Evolutionary conservation across 2,329 filamentous ascomycete species (phyloP).

Genomic region (Westerdykella aurantiaca): DNA sequence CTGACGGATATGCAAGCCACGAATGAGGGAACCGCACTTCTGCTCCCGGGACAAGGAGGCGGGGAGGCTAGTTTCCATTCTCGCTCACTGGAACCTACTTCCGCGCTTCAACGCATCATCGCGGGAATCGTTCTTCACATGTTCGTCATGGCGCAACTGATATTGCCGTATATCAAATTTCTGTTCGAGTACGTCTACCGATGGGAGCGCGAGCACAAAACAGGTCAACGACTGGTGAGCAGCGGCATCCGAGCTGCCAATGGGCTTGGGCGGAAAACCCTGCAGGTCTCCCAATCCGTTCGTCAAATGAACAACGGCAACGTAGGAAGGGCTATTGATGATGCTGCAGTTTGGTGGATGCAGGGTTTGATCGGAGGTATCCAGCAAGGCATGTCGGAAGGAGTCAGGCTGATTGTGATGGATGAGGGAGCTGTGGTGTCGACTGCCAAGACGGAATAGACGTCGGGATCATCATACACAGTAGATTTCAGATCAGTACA

Average conservation of each 20-base stretch:
- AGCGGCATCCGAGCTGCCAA: slow-evolving; percentile 51
- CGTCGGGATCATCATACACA: too few species aligned
- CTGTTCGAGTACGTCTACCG: slow-evolving; percentile 51
- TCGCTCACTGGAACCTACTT: slow-evolving; percentile 25
- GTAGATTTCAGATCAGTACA: too few species aligned
- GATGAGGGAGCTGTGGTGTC: slow-evolving; percentile 16
- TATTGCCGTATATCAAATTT: slow-evolving; percentile 56
- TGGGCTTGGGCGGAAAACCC: slow-evolving; percentile 47
- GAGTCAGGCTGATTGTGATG: slow-evolving; percentile 41
- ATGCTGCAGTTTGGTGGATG: slow-evolving; percentile 55
- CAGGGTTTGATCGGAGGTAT: slow-evolving; percentile 61
- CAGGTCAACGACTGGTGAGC: slow-evolving; percentile 55
- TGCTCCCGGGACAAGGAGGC: slow-evolving; percentile 5
- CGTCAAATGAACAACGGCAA: slow-evolving; percentile 59
- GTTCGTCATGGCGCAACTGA: slow-evolving; percentile 55
- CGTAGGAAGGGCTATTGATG: slow-evolving; percentile 54
- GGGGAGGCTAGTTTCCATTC: too few species aligned
- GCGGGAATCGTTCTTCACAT: slow-evolving; percentile 53
- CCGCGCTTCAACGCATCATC: slow-evolving; percentile 55
- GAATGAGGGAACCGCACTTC: slow-evolving; percentile 12
- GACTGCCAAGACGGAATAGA: not conserved
- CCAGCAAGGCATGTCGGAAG: slow-evolving; percentile 57
- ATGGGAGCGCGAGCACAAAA: slow-evolving; percentile 61
- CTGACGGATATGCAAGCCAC: slow-evolving; percentile 13
- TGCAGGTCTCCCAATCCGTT: slow-evolving; percentile 51